Evolutionary conservation across 2,329 filamentous ascomycete species (phyloP).

Genomic region (Stemphylium lycopersici): DNA sequence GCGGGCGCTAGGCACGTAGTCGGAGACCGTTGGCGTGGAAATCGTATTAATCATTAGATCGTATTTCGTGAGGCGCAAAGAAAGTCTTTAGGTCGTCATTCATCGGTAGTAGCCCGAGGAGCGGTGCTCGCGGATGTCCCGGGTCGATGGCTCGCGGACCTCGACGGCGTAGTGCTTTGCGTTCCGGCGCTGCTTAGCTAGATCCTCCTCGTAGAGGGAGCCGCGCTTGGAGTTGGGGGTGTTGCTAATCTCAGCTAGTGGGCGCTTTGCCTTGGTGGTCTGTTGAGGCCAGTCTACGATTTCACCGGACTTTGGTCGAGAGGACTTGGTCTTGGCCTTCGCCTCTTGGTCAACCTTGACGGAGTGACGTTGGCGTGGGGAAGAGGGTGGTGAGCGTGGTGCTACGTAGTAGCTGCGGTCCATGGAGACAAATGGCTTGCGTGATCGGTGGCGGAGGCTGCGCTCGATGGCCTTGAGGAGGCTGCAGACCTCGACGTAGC

Average conservation of each 20-base stretch:
- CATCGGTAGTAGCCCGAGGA: slow-evolving; percentile 49
- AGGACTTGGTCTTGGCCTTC: slow-evolving; percentile 32
- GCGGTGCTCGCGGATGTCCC: slow-evolving; percentile 46
- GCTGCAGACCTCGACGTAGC: slow-evolving; percentile 49
- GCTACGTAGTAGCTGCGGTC: slow-evolving; percentile 52
- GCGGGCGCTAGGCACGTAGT: slow-evolving; percentile 11
- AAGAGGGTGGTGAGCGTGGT: slow-evolving; percentile 40
- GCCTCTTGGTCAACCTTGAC: slow-evolving; percentile 43
- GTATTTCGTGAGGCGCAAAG: slow-evolving; percentile 16
- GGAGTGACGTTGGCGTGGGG: slow-evolving; percentile 33
- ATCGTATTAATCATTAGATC: slow-evolving; percentile 7
- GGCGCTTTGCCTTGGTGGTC: slow-evolving; percentile 20
- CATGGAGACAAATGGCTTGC: slow-evolving; percentile 51
- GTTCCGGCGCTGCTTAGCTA: slow-evolving; percentile 44
- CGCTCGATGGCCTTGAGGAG: slow-evolving; percentile 53
- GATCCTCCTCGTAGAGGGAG: slow-evolving; percentile 50
- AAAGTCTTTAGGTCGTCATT: slow-evolving; percentile 23
- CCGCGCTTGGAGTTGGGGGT: slow-evolving; percentile 45
- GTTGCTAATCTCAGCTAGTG: slow-evolving; percentile 41
- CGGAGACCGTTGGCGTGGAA: slow-evolving; percentile 5
- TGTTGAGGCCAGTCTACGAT: slow-evolving; percentile 47
- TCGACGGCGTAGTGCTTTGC: slow-evolving; percentile 49
- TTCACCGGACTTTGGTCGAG: slow-evolving; percentile 44
- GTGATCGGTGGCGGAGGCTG: slow-evolving; percentile 44
- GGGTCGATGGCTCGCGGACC: slow-evolving; percentile 48